phyloP scores from a whole-genome alignment of 306 rosid species.

The Prunus padus region DNA sequence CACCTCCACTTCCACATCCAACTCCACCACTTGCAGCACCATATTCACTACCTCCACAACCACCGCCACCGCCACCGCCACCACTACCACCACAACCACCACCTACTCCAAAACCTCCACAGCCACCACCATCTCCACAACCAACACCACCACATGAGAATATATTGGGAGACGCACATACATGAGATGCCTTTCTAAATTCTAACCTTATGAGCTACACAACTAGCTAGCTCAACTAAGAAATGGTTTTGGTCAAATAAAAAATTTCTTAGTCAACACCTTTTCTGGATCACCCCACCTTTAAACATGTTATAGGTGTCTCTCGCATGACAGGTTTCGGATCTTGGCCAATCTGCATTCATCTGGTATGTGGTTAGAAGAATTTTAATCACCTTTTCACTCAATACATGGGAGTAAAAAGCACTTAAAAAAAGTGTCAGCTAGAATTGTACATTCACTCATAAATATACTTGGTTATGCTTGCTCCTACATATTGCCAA shows the following conservation, averaged over 20 bases:
- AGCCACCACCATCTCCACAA: too few relatives aligned
- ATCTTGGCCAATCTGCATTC: constrained; percentile 76
- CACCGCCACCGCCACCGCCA: too few relatives aligned
- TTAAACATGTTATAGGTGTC: constrained; percentile 77
- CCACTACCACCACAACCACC: too few relatives aligned
- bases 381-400: not conserved
- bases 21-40: too few relatives aligned
- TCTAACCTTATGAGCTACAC: not conserved
- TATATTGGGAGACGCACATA: not conserved
- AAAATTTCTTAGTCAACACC: constrained; percentile 35
- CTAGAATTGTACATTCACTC: not conserved
- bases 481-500: not conserved
- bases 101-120: too few relatives aligned
- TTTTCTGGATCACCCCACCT: constrained; percentile 81
- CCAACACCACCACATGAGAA: not conserved
- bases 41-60: too few relatives aligned
- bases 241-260: constrained; percentile 7
- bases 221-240: not conserved
- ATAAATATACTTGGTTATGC: too few relatives aligned
- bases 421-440: not conserved
- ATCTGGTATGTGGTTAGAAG: constrained; percentile 17
- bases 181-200: not conserved
- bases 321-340: constrained; percentile 77
- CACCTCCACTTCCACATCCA: too few relatives aligned
- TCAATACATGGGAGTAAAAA: not conserved